These are phyloP conservation scores for Furcasterigmium sp. DNA, from an alignment of 2,329 filamentous ascomycete species.

Conservation along the genomic window DNA sequence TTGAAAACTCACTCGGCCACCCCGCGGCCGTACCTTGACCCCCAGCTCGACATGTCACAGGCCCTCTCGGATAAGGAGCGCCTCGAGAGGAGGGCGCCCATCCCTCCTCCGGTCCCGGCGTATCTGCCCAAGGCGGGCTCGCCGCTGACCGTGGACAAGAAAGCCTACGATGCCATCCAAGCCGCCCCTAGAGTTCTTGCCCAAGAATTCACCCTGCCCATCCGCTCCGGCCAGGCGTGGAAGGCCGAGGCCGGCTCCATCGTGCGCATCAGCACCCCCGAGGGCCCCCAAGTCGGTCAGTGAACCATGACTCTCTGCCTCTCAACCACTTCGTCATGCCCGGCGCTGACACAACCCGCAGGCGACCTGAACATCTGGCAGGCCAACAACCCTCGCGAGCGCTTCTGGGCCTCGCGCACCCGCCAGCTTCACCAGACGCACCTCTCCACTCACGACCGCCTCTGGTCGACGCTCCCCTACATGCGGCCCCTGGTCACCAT, in stretches of 20 bases:
- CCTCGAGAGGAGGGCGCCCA: slow-evolving; percentile 34
- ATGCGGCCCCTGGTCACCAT: slow-evolving; percentile 72
- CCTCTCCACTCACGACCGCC: slow-evolving; percentile 62
- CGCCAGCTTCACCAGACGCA: slow-evolving; percentile 75
- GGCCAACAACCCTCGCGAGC: slow-evolving; percentile 67
- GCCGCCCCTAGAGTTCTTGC: slow-evolving; percentile 32
- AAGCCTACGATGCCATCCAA: slow-evolving; percentile 58
- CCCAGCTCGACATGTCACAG: background rate
- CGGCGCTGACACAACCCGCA: slow-evolving; percentile 8
- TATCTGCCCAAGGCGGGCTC: slow-evolving; percentile 39
- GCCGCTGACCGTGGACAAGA: slow-evolving; percentile 35
- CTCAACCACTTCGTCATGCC: background rate
- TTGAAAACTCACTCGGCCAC: background rate
- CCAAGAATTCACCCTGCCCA: slow-evolving; percentile 59
- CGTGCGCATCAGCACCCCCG: slow-evolving; percentile 68
- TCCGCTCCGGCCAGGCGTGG: slow-evolving; percentile 71
- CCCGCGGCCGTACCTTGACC: background rate
- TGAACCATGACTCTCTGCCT: slow-evolving; percentile 2
- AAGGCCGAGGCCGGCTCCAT: slow-evolving; percentile 62
- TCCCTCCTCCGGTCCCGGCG: slow-evolving; percentile 43
- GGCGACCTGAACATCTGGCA: slow-evolving; percentile 84
- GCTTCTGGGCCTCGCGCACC: slow-evolving; percentile 77
- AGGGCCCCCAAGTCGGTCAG: slow-evolving; percentile 68
- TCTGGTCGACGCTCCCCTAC: slow-evolving; percentile 76
- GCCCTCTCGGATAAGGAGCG: slow-evolving; percentile 19